Evolutionary conservation across 257 asterid species (phyloP).

Genomic region (Salvia miltiorrhiza): DNA sequence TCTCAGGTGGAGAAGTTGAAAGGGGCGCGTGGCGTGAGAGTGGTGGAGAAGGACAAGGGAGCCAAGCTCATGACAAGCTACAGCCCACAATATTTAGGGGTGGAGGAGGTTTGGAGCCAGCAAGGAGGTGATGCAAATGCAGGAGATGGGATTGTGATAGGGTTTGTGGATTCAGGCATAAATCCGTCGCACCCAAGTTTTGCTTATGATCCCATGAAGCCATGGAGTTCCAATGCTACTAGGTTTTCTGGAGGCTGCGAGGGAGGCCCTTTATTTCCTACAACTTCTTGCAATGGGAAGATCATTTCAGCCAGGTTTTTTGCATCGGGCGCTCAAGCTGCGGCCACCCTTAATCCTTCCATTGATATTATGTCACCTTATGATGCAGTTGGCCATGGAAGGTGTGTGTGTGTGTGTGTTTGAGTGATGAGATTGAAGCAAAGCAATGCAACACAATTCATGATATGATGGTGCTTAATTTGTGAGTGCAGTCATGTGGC

Average conservation of each 20-base stretch:
- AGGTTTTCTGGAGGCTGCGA: conserved; percentile 73
- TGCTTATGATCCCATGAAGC: conserved; percentile 51
- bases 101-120: conserved; percentile 63
- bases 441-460: too few relatives aligned
- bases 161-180: conserved; percentile 79
- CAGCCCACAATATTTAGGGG: conserved; percentile 62
- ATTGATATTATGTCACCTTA: conserved; percentile 65
- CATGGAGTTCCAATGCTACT: conserved; percentile 34
- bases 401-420: conserved; percentile 30
- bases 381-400: conserved; percentile 92
- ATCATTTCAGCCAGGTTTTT: conserved; percentile 78
- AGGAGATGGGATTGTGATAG: conserved; percentile 89
- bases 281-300: conserved; percentile 71
- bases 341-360: conserved; percentile 48
- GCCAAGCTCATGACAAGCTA: conserved; percentile 70
- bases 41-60: conserved; percentile 68
- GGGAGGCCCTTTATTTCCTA: conserved; percentile 66
- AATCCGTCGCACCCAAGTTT: conserved; percentile 76
- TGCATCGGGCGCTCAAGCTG: conserved; percentile 65
- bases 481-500: conserved; percentile 82
- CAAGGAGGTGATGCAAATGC: conserved; percentile 60
- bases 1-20: conserved; percentile 63
- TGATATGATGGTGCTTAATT: not conserved
- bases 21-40: conserved; percentile 46
- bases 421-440: not conserved